Evolutionary conservation across 352 stramenopile genomes (phyloP).

Genomic region (Blastocystis sp.): DNA sequence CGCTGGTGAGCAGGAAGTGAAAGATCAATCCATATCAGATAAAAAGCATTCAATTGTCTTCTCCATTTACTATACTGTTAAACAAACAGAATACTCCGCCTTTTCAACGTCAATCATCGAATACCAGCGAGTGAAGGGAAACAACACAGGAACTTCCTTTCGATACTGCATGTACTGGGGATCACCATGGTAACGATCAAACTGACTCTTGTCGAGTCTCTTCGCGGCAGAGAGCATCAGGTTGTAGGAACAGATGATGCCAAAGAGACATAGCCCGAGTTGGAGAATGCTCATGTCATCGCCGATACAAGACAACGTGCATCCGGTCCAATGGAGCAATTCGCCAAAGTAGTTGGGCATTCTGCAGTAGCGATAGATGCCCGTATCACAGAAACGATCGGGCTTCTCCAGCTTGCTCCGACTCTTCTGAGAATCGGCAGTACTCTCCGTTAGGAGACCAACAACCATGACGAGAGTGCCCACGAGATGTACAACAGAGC

Average conservation of each 20-base stretch:
- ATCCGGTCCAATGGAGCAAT: neutral
- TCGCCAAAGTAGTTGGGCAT: constrained; percentile 34
- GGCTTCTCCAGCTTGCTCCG: neutral
- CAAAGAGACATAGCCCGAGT: neutral
- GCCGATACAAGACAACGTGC: neutral
- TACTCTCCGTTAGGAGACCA: neutral
- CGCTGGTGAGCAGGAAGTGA: no score
- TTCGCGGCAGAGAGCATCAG: neutral
- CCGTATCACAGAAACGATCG: neutral
- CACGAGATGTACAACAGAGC: neutral
- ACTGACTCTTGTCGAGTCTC: constrained; percentile 2
- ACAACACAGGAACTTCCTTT: neutral
- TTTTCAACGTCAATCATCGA: no score
- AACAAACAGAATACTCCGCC: no score
- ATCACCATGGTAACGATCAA: neutral
- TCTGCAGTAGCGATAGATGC: neutral
- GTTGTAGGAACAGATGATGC: neutral
- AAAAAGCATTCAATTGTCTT: no score
- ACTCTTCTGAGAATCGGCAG: constrained; percentile 1
- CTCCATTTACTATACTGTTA: no score
- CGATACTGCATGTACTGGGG: constrained; percentile 4
- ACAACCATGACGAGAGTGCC: neutral
- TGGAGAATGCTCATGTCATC: neutral
- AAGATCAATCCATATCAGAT: no score
- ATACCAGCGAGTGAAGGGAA: neutral